These are phyloP conservation scores for Blastobotrys malaysiensis DNA, from an alignment of 1,139 yeast species.

Conservation along the genomic window DNA sequence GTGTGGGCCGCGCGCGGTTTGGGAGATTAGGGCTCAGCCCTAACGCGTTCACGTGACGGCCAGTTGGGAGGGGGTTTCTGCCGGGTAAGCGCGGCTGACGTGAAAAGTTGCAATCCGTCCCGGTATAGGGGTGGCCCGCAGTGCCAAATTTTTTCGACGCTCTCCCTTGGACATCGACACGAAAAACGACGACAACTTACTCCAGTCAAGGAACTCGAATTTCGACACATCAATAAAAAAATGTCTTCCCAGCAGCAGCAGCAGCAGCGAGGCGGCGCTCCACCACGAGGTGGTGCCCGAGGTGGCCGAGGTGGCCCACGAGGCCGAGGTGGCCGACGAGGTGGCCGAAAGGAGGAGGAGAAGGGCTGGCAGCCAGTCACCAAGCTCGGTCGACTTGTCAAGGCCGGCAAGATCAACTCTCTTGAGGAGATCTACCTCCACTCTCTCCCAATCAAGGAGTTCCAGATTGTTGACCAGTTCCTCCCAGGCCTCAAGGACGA, in stretches of 20 bases:
- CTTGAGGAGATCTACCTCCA: conserved; percentile 99
- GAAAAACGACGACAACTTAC: background rate
- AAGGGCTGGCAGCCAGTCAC: conserved; percentile 99
- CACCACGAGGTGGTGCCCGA: conserved; percentile 32
- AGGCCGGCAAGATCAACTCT: conserved; percentile 96
- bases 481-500: conserved; percentile 96
- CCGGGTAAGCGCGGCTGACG: background rate
- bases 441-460: conserved; percentile 99
- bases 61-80: too few species aligned
- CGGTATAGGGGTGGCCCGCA: background rate
- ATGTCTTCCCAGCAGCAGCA: conserved; percentile 12
- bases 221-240: background rate
- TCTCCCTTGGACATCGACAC: background rate
- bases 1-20: background rate
- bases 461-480: conserved; percentile 95
- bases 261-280: conserved; percentile 24
- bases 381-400: conserved; percentile 99
- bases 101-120: background rate
- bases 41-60: background rate
- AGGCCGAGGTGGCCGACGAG: conserved; percentile 52
- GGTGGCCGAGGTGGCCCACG: conserved; percentile 40
- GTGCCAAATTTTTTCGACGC: background rate
- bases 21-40: background rate
- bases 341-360: conserved; percentile 81
- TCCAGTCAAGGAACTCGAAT: background rate